Base-by-base conservation (phyloP, 225 moss, liverwort and hornwort genomes). In the Lunularia cruciata region DNA sequence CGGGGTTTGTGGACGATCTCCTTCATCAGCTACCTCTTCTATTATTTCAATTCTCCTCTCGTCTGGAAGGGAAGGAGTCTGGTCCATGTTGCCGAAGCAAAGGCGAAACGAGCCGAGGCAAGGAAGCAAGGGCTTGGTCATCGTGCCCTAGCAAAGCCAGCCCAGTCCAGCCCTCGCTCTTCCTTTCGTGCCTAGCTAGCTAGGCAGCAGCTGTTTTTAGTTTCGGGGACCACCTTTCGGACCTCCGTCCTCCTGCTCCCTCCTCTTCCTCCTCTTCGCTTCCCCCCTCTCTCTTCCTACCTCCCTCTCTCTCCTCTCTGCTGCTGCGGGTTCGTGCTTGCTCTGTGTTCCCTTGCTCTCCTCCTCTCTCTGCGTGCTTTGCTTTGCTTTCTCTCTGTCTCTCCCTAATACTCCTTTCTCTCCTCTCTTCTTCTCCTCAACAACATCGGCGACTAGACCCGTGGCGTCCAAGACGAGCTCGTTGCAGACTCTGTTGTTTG, bases 191-290 rank as follows among this genome's bases (percentile, higher is more conserved):
- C 63, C 27, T 36, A 56, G 55, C 27, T 55, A 56, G 45, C 40
- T 51, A 40, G 35, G 55, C 69, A 55, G 55, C 37, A 69, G 69
- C 42, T 69, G 67, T 69, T 69, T 66, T 77, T 70, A 72, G 72
- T 72, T 72, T 61, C 65, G 72, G 77, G 65, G 68, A 49, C 62
- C 57, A 47, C 69, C 69, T 73, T 73, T 73, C 63, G 63, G 67
- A 77, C 73, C 78, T 78, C 73, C 64, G 51, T 57, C 65, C 27
- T 30, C 46, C 38, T 28, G 46, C 34, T 15, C 45, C 47, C 36
- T 45, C 10, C 20, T 47, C 65, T n/a, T 22, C 26, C 45, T 47
- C 53, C 33, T 16, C 47, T 16, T 55, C 39, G 18, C 57, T 46
- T 30, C 60, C 60, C 46, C 12, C 47, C 65, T 65, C 65, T 31